Conservation (phyloP, 1,284 basidiomycete species). For the Mycena citricolor region DNA sequence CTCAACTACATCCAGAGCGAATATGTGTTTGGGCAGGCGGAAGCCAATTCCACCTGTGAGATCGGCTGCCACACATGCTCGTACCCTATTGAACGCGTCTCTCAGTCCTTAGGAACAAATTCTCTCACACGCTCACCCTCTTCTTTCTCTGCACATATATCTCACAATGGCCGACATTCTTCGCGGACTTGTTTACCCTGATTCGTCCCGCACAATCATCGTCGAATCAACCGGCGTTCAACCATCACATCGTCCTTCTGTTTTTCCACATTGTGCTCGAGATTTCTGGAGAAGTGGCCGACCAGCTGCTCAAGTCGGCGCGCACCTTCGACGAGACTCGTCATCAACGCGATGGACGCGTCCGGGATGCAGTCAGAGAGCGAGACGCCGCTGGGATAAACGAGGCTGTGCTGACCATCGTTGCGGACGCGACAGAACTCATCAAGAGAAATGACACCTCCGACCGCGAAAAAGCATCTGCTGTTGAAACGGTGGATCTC, state of each 20-base stretch:
- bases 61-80: conserved; percentile 23
- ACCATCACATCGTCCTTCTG: conserved; percentile 80
- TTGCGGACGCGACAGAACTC: conserved; percentile 64
- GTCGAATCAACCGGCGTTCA: conserved; percentile 51
- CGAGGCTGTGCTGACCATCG: conserved; percentile 82
- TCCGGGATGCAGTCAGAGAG: conserved; percentile 88
- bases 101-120: conserved; percentile 93
- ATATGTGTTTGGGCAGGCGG: conserved; percentile 75
- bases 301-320: conserved; percentile 86
- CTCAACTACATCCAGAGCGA: conserved; percentile 78
- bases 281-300: conserved; percentile 89
- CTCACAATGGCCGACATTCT: conserved; percentile 81
- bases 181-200: conserved; percentile 75
- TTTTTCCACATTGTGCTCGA: conserved; percentile 88
- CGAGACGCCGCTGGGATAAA: conserved; percentile 88
- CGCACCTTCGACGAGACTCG: conserved; percentile 69
- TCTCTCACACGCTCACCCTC: conserved; percentile 94
- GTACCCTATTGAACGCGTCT: conserved; percentile 14
- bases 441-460: conserved; percentile 52
- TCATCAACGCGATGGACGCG: conserved; percentile 76
- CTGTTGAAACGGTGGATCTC: conserved; percentile 84
- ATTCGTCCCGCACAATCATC: conserved; percentile 61
- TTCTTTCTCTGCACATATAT: conserved; percentile 92
- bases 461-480: conserved; percentile 55
- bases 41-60: conserved; percentile 73